Conservation (phyloP, 1,284 basidiomycete genomes). For the Trichosporon sp. region DNA sequence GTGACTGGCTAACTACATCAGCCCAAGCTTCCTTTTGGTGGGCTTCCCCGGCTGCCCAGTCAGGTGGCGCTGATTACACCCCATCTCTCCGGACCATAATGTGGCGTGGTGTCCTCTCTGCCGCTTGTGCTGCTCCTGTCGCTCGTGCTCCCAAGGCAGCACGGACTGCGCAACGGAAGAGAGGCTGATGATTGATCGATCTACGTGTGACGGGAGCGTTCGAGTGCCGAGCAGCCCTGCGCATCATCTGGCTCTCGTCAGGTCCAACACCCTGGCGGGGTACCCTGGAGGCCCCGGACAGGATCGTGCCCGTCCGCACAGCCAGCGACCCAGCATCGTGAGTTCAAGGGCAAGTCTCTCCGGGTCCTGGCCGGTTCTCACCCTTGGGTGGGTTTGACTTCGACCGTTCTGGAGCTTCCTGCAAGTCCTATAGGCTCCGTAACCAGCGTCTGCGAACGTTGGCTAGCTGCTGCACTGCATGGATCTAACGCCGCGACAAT, state of each 20-base stretch:
- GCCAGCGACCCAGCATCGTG: background rate
- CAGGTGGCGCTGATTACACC: slow-evolving; percentile 8
- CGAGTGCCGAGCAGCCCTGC: background rate
- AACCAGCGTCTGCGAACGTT: background rate
- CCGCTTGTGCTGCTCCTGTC: background rate
- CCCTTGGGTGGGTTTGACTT: background rate
- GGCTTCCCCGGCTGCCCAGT: background rate
- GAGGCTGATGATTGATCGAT: background rate
- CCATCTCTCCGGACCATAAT: background rate
- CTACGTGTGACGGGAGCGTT: background rate
- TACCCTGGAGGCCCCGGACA: background rate
- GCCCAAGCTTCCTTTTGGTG: slow-evolving; percentile 3
- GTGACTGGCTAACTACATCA: background rate
- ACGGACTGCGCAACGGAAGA: background rate
- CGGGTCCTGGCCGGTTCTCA: slow-evolving; percentile 4
- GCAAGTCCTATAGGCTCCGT: background rate
- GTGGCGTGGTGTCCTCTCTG: background rate
- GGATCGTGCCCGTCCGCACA: background rate
- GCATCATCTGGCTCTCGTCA: background rate
- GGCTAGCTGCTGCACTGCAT: background rate
- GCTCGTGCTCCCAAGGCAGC: no score
- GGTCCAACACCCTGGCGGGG: background rate
- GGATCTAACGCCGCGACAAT: background rate
- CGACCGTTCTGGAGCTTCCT: background rate
- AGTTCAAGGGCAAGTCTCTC: background rate